These are phyloP conservation scores for Stachybotrys chlorohalonatus DNA, from an alignment of 2,329 filamentous ascomycete genomes.

Conservation along the genomic window DNA sequence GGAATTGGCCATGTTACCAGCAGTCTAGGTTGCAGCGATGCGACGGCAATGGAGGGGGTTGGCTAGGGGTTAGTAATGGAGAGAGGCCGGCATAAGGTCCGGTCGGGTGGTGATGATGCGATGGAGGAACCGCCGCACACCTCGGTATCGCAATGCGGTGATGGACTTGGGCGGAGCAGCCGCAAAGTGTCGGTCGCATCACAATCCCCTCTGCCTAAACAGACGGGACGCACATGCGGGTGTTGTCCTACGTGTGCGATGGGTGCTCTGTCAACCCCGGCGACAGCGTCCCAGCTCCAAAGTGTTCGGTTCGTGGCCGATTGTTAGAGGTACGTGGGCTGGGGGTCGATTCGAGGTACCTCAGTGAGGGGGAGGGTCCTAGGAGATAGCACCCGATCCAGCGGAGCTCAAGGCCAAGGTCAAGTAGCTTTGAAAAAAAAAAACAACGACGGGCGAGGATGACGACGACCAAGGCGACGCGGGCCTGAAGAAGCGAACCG, in stretches of 20 bases:
- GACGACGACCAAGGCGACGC: background rate
- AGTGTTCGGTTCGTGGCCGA: background rate
- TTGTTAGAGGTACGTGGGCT: background rate
- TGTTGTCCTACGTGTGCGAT: background rate
- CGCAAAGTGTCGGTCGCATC: slow-evolving; percentile 1
- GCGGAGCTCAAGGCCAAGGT: background rate
- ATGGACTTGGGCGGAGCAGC: background rate
- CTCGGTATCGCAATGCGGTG: background rate
- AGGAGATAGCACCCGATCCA: background rate
- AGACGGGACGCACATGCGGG: background rate
- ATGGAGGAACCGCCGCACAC: background rate
- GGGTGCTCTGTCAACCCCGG: too few species aligned
- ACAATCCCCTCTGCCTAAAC: background rate
- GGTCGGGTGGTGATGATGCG: background rate
- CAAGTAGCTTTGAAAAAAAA: too few species aligned
- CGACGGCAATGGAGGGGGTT: background rate
- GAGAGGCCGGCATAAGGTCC: background rate
- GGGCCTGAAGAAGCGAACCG: background rate
- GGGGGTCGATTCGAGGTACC: background rate
- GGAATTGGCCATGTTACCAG: slow-evolving; percentile 19
- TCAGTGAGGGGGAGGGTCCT: background rate
- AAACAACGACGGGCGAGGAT: background rate
- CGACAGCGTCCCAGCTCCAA: background rate
- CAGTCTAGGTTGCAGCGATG: background rate
- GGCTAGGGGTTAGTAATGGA: background rate